Conservation (phyloP, 306 rosid genomes). For the Argentina anserina region DNA sequence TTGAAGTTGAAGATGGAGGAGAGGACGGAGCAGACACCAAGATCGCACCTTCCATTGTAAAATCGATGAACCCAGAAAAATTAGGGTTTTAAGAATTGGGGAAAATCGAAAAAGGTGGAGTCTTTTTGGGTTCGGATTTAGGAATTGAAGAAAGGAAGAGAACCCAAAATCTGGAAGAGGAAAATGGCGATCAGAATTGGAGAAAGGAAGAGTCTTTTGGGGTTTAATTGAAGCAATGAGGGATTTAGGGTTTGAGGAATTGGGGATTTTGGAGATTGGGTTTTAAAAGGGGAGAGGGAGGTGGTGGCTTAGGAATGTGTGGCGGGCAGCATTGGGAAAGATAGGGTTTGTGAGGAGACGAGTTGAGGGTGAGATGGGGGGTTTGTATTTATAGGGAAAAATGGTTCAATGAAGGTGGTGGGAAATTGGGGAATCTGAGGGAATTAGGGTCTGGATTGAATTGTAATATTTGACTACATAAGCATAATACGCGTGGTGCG, state of each 20-base stretch:
- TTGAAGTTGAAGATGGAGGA: conserved; percentile 19
- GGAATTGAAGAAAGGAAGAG: neutral
- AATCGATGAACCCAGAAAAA: conserved; percentile 47
- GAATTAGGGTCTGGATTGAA: conserved; percentile 1
- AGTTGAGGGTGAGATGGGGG: neutral
- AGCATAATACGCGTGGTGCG: conserved; percentile 34
- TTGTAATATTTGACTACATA: neutral
- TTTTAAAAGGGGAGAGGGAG: too few species aligned
- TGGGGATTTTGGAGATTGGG: neutral
- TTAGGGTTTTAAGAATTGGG: conserved; percentile 16
- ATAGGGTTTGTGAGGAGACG: conserved; percentile 35
- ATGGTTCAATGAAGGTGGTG: neutral
- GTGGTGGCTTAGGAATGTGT: conserved; percentile 11
- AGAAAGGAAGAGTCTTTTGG: neutral
- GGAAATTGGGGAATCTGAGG: conserved; percentile 1
- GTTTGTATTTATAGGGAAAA: conserved; percentile 8
- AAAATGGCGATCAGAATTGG: neutral
- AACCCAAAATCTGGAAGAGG: neutral
- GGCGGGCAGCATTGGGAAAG: conserved; percentile 1
- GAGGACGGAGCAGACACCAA: conserved; percentile 41
- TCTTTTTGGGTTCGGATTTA: neutral
- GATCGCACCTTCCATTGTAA: conserved; percentile 60
- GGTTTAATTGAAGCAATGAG: neutral
- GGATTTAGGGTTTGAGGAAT: neutral
- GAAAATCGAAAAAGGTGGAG: neutral